Conservation (phyloP, 163 green algal species). For the Scenedesmus sp. region DNA sequence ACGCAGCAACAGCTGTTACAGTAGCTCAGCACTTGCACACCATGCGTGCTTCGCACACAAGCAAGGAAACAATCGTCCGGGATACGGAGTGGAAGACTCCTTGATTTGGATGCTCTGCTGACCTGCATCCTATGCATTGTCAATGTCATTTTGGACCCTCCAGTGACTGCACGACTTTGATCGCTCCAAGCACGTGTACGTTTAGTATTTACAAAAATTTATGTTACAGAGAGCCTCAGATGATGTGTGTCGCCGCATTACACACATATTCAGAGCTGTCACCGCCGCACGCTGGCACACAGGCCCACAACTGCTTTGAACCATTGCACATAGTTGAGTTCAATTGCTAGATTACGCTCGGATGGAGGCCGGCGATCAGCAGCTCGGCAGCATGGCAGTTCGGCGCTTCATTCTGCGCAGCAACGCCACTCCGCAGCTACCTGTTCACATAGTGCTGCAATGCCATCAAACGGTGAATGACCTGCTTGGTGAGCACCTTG, state of each 20-base stretch:
- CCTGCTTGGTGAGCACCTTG: background rate
- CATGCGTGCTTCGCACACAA: no score
- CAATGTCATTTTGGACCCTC: no score
- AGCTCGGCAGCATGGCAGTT: background rate
- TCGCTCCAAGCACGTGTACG: no score
- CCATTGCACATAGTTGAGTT: background rate
- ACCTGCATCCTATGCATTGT: no score
- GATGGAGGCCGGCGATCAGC: background rate
- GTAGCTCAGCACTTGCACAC: no score
- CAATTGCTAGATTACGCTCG: background rate
- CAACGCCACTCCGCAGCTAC: background rate
- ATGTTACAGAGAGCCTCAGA: no score
- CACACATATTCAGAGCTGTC: background rate
- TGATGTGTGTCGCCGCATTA: background rate
- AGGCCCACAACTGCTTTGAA: background rate
- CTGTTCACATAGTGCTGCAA: background rate
- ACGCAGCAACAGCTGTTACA: no score
- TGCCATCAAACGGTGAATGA: background rate
- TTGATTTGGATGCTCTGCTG: no score
- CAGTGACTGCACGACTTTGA: no score
- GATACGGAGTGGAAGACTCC: no score
- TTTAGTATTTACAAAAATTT: no score
- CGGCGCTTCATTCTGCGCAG: constrained; percentile 7
- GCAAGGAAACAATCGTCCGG: no score
- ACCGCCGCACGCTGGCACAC: background rate